A percentile compares a stretch with the other conserved stretches of the same genome.
Conservation (phyloP, 768 basidiomycete species). For the Pisolithus orientalis region DNA sequence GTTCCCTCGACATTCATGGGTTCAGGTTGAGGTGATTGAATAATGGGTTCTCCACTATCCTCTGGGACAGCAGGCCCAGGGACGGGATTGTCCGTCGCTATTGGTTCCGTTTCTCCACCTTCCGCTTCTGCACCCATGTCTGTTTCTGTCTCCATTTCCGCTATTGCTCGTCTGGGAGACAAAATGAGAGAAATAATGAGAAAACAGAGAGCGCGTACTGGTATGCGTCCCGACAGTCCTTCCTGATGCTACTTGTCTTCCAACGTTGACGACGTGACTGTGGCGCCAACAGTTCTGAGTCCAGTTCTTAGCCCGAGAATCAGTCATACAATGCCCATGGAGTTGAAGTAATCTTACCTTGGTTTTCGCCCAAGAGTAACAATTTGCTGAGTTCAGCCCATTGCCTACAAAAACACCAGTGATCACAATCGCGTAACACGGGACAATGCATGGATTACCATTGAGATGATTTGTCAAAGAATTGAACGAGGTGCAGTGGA, state of each 20-base stretch:
- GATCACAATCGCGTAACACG: neutral
- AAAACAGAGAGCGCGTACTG: constrained; percentile 33
- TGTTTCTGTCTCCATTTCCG: constrained; percentile 41
- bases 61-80: too few relatives aligned
- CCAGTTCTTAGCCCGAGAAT: constrained; percentile 43
- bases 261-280: constrained; percentile 52
- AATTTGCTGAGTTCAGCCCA: constrained; percentile 53
- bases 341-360: constrained; percentile 41
- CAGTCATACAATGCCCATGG: neutral
- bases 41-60: too few relatives aligned
- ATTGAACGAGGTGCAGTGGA: constrained; percentile 62
- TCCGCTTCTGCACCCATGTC: constrained; percentile 7
- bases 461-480: constrained; percentile 63
- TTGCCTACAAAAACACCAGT: constrained; percentile 39
- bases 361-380: constrained; percentile 61
- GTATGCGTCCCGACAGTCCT: constrained; percentile 57
- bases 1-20: too few relatives aligned
- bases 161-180: constrained; percentile 32
- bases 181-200: neutral
- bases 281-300: constrained; percentile 52
- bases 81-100: neutral
- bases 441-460: constrained; percentile 39
- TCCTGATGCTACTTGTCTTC: constrained; percentile 45
- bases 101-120: neutral
- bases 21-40: too few relatives aligned